Evolutionary conservation across 306 rosid genomes (phyloP).

Genomic region (Sesbania bispinosa): DNA sequence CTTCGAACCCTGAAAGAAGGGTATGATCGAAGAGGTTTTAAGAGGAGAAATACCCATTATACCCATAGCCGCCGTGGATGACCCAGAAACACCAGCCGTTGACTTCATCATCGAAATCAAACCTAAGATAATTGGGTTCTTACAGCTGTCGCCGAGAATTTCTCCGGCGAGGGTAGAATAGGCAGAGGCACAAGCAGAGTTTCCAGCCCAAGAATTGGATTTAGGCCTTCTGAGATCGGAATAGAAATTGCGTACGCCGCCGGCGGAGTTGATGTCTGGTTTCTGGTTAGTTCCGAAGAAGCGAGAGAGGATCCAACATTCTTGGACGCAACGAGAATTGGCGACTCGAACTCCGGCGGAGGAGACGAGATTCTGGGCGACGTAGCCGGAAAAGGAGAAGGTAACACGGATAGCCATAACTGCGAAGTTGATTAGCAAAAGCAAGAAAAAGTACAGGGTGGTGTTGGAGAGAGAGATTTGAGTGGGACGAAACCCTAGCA

Average conservation of each 20-base stretch:
- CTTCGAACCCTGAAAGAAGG: slow-evolving; percentile 71
- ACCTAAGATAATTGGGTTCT: slow-evolving; percentile 60
- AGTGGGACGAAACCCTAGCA: slow-evolving; percentile 42
- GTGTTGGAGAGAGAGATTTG: slow-evolving; percentile 16
- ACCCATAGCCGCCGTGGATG: slow-evolving; percentile 43
- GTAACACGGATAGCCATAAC: slow-evolving; percentile 83
- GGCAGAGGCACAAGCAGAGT: slow-evolving; percentile 33
- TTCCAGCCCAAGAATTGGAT: slow-evolving; percentile 26
- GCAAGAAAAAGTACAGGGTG: slow-evolving; percentile 46
- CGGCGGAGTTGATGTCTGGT: slow-evolving; percentile 45
- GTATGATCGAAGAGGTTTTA: slow-evolving; percentile 54
- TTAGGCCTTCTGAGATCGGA: slow-evolving; percentile 27
- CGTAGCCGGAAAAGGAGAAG: slow-evolving; percentile 68
- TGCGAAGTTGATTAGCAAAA: slow-evolving; percentile 25
- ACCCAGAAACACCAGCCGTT: slow-evolving; percentile 47
- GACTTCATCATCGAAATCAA: slow-evolving; percentile 80
- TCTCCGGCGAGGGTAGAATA: slow-evolving; percentile 57
- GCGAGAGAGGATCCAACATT: slow-evolving; percentile 65
- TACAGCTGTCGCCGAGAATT: slow-evolving; percentile 42
- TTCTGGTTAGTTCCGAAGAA: slow-evolving; percentile 51
- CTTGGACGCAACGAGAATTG: slow-evolving; percentile 53
- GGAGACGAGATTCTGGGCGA: slow-evolving; percentile 74
- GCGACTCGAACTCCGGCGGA: slow-evolving; percentile 58
- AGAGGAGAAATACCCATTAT: slow-evolving; percentile 62
- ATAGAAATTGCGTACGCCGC: slow-evolving; percentile 37